Conservation (phyloP, 2,329 filamentous ascomycete genomes). For the Alternaria brassicicola region DNA sequence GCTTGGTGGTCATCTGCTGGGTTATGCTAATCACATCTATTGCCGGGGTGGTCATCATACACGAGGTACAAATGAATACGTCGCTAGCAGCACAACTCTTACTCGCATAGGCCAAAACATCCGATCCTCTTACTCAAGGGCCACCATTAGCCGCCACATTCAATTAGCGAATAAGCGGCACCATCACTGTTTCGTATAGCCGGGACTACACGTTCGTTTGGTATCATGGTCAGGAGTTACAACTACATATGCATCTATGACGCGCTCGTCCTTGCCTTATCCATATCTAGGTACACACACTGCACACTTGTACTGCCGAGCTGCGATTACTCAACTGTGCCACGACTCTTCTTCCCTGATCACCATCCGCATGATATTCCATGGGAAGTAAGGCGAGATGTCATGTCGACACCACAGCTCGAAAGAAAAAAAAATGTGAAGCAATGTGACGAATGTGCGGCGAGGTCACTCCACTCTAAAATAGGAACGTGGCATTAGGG, state of each 20-base stretch:
- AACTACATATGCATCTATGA: constrained; percentile 31
- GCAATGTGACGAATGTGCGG: constrained; percentile 13
- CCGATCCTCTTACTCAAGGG: constrained; percentile 18
- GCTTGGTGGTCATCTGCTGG: constrained; percentile 23
- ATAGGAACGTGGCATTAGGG: constrained; percentile 22
- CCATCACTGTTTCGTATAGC: constrained; percentile 20
- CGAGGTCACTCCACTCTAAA: constrained; percentile 17
- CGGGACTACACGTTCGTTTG: constrained; percentile 1
- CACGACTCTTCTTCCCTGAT: background rate
- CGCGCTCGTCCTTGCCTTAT: constrained; percentile 18
- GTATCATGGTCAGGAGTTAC: constrained; percentile 12
- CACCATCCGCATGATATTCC: background rate
- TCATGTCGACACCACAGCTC: background rate
- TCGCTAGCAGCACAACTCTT: constrained; percentile 24
- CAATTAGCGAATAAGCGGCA: constrained; percentile 24
- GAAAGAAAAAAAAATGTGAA: constrained; percentile 1
- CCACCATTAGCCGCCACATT: constrained; percentile 23
- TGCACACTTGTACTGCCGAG: background rate
- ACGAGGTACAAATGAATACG: constrained; percentile 18
- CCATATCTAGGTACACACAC: background rate
- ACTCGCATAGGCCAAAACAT: constrained; percentile 31
- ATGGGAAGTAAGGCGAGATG: background rate
- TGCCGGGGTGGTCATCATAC: background rate
- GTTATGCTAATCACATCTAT: constrained; percentile 31
- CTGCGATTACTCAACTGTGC: background rate